These are phyloP conservation scores for Hyaloscypha hepaticicola DNA, from an alignment of 495 filamentous ascomycete species.

Conservation along the genomic window DNA sequence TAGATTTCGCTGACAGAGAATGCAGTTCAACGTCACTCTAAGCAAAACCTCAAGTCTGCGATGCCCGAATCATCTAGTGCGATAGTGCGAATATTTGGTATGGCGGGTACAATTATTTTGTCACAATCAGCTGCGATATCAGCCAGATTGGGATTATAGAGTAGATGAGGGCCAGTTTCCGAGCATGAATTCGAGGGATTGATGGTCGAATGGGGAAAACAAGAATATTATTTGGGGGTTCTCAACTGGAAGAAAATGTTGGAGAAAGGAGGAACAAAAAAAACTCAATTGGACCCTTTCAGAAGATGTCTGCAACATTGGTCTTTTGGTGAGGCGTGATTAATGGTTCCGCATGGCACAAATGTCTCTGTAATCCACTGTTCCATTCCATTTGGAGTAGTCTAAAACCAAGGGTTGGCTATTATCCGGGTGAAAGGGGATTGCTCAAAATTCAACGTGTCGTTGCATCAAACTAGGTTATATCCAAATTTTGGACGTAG, in stretches of 20 bases:
- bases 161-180: slow-evolving; percentile 27
- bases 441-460: too few species aligned
- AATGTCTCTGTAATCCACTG: too few species aligned
- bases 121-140: slow-evolving; percentile 42
- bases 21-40: slow-evolving; percentile 32
- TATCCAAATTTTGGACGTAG: too few species aligned
- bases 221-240: slow-evolving; percentile 25
- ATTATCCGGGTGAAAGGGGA: too few species aligned
- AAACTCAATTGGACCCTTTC: too few species aligned
- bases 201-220: slow-evolving; percentile 24
- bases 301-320: too few species aligned
- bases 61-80: slow-evolving; percentile 43
- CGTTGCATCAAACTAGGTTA: too few species aligned
- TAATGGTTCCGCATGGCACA: too few species aligned
- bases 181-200: slow-evolving; percentile 22
- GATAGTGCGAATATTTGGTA: slow-evolving; percentile 38
- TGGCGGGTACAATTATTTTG: slow-evolving; percentile 45
- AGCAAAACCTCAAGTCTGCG: slow-evolving; percentile 36
- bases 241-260: not conserved
- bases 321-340: too few species aligned
- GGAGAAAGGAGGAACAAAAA: too few species aligned
- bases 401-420: too few species aligned
- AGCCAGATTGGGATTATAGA: slow-evolving; percentile 26
- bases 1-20: not conserved
- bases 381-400: too few species aligned